Evolutionary conservation across 2,329 filamentous ascomycete genomes (phyloP), one percentile per base, ranked within the genome.

Genomic region (Bipolaris zeicola): DNA sequence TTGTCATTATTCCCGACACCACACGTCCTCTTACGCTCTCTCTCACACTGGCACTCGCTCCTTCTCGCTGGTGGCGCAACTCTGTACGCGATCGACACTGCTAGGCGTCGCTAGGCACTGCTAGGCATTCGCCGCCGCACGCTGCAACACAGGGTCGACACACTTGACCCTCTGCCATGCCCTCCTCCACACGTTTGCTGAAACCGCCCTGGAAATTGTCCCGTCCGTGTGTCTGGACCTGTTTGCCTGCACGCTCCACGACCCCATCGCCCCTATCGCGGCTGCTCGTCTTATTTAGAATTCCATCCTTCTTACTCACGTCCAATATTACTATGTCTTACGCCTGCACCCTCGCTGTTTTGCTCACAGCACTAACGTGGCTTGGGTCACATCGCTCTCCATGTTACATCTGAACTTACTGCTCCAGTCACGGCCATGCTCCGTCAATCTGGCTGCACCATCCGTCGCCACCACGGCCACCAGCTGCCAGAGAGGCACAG

Each of bases 331-430:
- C 53, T 57, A 54, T 52, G 58, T 50, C 50, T 49, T 51, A 33
- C 57, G 53, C 57, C 48, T 52, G 33, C 55, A 53, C 58, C 48
- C 28, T 36, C 50, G 22, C 55, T 64, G 54, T 58, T 7, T 26
- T 26, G 24, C 24, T 26, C 24, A 26, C 58, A 37, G 28, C 42
- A 43, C 49, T 51, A 46, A 50, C 31, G 34, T 33, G 56, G 33
- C 60, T 66, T 63, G 57, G 64, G 58, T 61, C 20, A 48, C 58
- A 61, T 59, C 55, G 55, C 52, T 33, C 16, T 37, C 39, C n/a
- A 55, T 28, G 58, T 64, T 50, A 57, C 55, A 65, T 57, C 51
- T 50, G 49, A 52, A 37, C 50, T 28, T 5, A 39, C 38, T 52
- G 43, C 49, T 47, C 55, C 62, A 43, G 62, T 46, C 64, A 28